Evolutionary conservation across 768 basidiomycete genomes (phyloP), one percentile per base, ranked within the genome.

Genomic region (Candolleomyces efflorescens): DNA sequence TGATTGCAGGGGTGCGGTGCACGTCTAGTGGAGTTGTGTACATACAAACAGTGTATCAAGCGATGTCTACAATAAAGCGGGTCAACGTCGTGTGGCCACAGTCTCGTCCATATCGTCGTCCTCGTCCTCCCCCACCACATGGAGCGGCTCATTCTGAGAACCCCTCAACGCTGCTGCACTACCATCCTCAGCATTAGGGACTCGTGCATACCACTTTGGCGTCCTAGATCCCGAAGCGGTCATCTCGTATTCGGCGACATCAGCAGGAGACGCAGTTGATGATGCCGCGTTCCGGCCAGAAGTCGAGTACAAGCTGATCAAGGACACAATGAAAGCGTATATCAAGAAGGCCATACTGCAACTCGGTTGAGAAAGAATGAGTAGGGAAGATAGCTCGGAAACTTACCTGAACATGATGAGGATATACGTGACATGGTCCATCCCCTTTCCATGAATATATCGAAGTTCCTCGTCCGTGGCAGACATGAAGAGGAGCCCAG

Each of bases 361-460:
- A 37, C 59, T 17, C 13, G 18, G 18, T 43, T 17, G 41, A 17
- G 15, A 12, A 15, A 49, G 10, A 53, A 37, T 52, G 39, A 48
- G 48, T 39, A 23, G 55, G 20, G 54, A 58, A 45, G 37, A 56
- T 18, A 36, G 23, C 23, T 37, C 22, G 43, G 17, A 32, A 53
- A 56, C 79, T 26, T 39, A 88, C 90, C 88, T 88, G 74, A 86
- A 87, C 79, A 93, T 87, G 67, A 90, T 87, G 17, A 94, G 78
- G 38, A 89, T 78, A 65, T 95, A 96, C 0, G 94, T 94, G 58
- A 94, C 93, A 65, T 94, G 92, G 68, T 96, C 94, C 85, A 96
- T 92, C 44, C 82, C 87, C 18, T 74, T 75, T 12, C 82, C 82
- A 61, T 91, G 78, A 3, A 88, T 82, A 59, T 79, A 89, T 23